Conservation (phyloP, 306 rosid genomes). For the Malus domestica region ASM211411v1 NC_041795.1:18417001-18417500, state of each 20-base stretch:
- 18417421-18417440: slow-evolving; percentile 71
- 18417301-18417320: no score
- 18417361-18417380: neutral
- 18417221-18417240: no score
- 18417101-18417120: neutral
- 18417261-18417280: no score
- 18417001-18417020: slow-evolving; percentile 61
- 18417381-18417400: slow-evolving; percentile 51
- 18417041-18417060: neutral
- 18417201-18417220: neutral
- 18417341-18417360: neutral
- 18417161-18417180: neutral
- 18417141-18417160: neutral
- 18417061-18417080: neutral
- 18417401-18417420: slow-evolving; percentile 70
- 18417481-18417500: slow-evolving; percentile 74
- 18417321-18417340: neutral
- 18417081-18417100: neutral
- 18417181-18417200: neutral
- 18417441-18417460: slow-evolving; percentile 64
- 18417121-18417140: neutral
- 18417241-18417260: no score
- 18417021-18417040: slow-evolving; percentile 64
- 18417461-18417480: slow-evolving; percentile 67
- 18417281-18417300: no score